These are phyloP conservation scores for Durio zibethinus DNA, from an alignment of 345 rosid species.

Conservation along the genomic window DNA sequence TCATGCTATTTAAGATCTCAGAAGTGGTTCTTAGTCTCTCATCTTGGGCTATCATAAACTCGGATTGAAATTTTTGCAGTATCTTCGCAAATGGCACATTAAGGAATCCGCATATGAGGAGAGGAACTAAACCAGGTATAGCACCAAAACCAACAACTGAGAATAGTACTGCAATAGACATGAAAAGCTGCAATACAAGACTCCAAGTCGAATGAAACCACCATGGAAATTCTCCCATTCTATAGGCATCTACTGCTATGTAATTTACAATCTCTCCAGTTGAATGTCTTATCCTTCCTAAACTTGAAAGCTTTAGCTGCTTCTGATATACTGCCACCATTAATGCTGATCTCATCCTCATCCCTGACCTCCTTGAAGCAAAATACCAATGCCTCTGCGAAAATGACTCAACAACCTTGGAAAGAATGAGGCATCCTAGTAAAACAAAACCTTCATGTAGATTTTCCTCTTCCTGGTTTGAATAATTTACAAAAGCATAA, in stretches of 20 bases:
- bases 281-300: slow-evolving; percentile 62
- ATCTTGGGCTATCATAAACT: slow-evolving; percentile 68
- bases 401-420: slow-evolving; percentile 60
- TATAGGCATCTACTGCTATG: slow-evolving; percentile 70
- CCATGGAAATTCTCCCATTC: slow-evolving; percentile 75
- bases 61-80: slow-evolving; percentile 53
- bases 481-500: slow-evolving; percentile 54
- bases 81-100: slow-evolving; percentile 62
- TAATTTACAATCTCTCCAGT: slow-evolving; percentile 75
- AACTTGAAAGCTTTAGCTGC: slow-evolving; percentile 63
- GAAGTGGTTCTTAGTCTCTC: slow-evolving; percentile 57
- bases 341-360: slow-evolving; percentile 72
- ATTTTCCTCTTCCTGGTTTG: slow-evolving; percentile 37
- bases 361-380: slow-evolving; percentile 57
- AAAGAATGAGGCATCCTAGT: slow-evolving; percentile 43
- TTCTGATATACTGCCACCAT: slow-evolving; percentile 64
- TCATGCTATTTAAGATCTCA: slow-evolving; percentile 71
- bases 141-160: slow-evolving; percentile 61
- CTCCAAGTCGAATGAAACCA: slow-evolving; percentile 76
- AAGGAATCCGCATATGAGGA: slow-evolving; percentile 42
- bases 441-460: slow-evolving; percentile 44
- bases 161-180: slow-evolving; percentile 48
- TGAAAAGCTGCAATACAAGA: slow-evolving; percentile 46
- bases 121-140: slow-evolving; percentile 50
- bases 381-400: slow-evolving; percentile 73